Evolutionary conservation across 1,139 yeast species (phyloP), one percentile per base, ranked within the genome.

Genomic region (Taphrina pruni): DNA sequence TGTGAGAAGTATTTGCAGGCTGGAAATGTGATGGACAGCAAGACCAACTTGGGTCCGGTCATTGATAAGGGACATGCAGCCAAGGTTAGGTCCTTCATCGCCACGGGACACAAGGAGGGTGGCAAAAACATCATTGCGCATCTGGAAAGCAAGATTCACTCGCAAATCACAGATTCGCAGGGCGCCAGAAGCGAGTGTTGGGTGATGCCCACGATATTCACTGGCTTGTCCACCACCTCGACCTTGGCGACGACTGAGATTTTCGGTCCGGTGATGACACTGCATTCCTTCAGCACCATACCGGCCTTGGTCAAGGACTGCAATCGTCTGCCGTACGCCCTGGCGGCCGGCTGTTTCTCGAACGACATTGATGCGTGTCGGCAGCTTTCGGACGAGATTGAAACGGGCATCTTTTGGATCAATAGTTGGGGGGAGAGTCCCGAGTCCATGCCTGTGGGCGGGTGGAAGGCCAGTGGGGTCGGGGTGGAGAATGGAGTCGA

Each of bases 191-290:
- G 36, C 21, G 68, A 45, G 12, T 66, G 61, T 17, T 66, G 35
- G 39, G 50, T 66, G 20, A 32, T 20, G 41, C 69, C 69, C n/a
- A 57, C 67, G 12, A 60, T 66, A 20, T 66, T 66, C 51, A 60
- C 68, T 14, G 68, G 46, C 21, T 36, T 58, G 20, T 26, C 46
- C 35, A 32, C 52, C 4, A 17, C 36, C 7, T 56, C 64, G 61
- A 51, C 62, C 2, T 36, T 66, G 35, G 68, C 62, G 11, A 52
- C 81, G 76, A 93, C 88, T 74, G 94, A 88, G 80, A 90, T 92
- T 74, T 92, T 92, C 77, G 97, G 97, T 45, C 97, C 97, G 14
- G 97, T 91, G 46, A 90, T 88, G 64, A 85, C 90, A n/a, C 82
- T 89, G 66, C 81, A 87, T 72, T 86, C 86, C 78, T 92, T 91